These are phyloP conservation scores for Hypoxylon rubiginosum DNA, from an alignment of 2,329 filamentous ascomycete species.

Conservation along the genomic window DNA sequence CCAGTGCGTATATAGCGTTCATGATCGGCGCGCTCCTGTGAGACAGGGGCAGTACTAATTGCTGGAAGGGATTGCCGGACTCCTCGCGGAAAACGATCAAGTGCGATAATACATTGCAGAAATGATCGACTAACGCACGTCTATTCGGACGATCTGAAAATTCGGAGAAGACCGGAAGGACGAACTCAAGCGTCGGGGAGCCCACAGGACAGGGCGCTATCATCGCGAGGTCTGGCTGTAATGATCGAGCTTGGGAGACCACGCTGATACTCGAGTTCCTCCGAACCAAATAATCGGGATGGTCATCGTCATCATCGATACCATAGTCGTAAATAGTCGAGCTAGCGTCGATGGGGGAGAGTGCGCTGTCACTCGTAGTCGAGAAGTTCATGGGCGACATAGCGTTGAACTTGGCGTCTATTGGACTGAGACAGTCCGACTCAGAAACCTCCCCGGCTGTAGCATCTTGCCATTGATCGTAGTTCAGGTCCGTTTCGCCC, in stretches of 20 bases:
- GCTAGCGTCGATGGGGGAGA: constrained; percentile 50
- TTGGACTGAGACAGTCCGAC: constrained; percentile 43
- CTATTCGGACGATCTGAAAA: constrained; percentile 68
- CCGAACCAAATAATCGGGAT: constrained; percentile 38
- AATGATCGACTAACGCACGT: constrained; percentile 71
- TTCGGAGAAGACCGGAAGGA: constrained; percentile 67
- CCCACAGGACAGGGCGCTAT: constrained; percentile 56
- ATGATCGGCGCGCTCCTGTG: constrained; percentile 72
- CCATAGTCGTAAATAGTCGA: constrained; percentile 52
- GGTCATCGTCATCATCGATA: constrained; percentile 32
- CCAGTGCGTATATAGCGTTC: constrained; percentile 86
- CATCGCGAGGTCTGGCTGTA: constrained; percentile 57
- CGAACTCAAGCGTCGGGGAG: constrained; percentile 65
- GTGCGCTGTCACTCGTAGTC: constrained; percentile 37
- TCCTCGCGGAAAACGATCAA: constrained; percentile 76
- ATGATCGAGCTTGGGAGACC: constrained; percentile 44
- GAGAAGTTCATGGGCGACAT: constrained; percentile 40
- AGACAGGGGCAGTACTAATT: constrained; percentile 72
- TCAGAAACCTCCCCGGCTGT: constrained; percentile 37
- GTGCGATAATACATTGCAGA: constrained; percentile 73
- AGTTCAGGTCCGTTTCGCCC: constrained; percentile 31
- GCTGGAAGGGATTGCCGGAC: constrained; percentile 72
- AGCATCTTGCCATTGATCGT: constrained; percentile 44
- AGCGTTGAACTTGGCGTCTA: constrained; percentile 35
- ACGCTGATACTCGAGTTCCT: constrained; percentile 40